phyloP scores from a whole-genome alignment of 2,329 filamentous ascomycete genomes.

The Alternaria alternata region DNA sequence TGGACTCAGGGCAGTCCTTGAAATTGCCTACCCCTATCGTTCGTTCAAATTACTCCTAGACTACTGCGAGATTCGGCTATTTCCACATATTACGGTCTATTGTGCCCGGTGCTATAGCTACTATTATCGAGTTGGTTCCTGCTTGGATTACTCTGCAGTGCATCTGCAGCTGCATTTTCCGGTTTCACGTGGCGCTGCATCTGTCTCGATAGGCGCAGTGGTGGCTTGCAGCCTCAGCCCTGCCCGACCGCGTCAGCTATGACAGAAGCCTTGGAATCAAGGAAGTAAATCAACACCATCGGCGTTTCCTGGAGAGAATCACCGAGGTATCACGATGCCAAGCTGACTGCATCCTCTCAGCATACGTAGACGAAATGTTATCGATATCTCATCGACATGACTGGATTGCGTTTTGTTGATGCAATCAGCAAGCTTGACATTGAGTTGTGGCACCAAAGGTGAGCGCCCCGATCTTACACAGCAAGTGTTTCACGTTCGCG shows the following conservation, averaged over 20 bases:
- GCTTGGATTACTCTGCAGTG: not conserved
- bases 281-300: conserved; percentile 8
- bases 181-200: conserved; percentile 1
- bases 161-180: not conserved
- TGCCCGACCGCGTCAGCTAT: not conserved
- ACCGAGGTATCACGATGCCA: not conserved
- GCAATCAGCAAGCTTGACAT: not conserved
- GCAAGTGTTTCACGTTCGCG: not conserved
- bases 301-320: not conserved
- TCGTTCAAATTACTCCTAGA: not conserved
- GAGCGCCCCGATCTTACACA: not conserved
- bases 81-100: not conserved
- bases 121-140: not conserved
- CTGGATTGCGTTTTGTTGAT: not conserved
- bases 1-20: not conserved
- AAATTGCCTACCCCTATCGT: not conserved
- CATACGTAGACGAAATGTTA: not conserved
- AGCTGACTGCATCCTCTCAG: not conserved
- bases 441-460: not conserved
- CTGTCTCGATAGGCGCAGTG: conserved; percentile 1
- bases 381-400: not conserved
- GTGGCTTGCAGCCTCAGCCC: conserved; percentile 2
- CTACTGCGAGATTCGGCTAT: not conserved
- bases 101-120: not conserved
- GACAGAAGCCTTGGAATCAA: not conserved